Evolutionary conservation across 805 yeast species (phyloP).

Genomic region (Candida methanosorbosa): DNA sequence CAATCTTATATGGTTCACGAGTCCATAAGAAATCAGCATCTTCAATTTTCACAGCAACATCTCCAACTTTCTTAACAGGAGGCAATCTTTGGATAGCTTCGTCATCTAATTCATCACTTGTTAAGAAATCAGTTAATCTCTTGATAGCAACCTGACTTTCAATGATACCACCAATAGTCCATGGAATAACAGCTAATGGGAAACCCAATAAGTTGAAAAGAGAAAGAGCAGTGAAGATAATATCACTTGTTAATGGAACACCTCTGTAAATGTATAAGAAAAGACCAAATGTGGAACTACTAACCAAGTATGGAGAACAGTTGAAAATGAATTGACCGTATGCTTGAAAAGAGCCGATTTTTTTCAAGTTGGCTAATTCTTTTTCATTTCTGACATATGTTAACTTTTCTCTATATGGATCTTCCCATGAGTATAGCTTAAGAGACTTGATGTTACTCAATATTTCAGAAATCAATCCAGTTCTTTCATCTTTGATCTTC

Average conservation of each 20-base stretch:
- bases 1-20: constrained; percentile 62
- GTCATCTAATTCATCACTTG: constrained; percentile 72
- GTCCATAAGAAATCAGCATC: constrained; percentile 76
- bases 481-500: constrained; percentile 86
- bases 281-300: constrained; percentile 81
- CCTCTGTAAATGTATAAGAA: constrained; percentile 46
- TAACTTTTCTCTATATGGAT: constrained; percentile 67
- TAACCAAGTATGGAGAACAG: constrained; percentile 82
- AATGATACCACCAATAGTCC: constrained; percentile 74
- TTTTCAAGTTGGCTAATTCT: constrained; percentile 68
- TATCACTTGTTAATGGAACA: constrained; percentile 73
- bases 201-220: constrained; percentile 81
- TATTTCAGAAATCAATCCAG: constrained; percentile 81
- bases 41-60: constrained; percentile 51
- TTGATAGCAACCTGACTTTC: constrained; percentile 81
- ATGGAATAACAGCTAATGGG: constrained; percentile 90
- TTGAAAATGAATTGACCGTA: constrained; percentile 69
- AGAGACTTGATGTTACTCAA: constrained; percentile 86
- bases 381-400: constrained; percentile 79
- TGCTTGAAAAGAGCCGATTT: constrained; percentile 67
- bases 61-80: constrained; percentile 47
- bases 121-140: constrained; percentile 68
- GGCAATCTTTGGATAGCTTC: constrained; percentile 48
- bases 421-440: constrained; percentile 94
- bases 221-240: constrained; percentile 86